Evolutionary conservation across 176 grass and related monocot genomes (phyloP).

Genomic region (Oryza nivara): DNA sequence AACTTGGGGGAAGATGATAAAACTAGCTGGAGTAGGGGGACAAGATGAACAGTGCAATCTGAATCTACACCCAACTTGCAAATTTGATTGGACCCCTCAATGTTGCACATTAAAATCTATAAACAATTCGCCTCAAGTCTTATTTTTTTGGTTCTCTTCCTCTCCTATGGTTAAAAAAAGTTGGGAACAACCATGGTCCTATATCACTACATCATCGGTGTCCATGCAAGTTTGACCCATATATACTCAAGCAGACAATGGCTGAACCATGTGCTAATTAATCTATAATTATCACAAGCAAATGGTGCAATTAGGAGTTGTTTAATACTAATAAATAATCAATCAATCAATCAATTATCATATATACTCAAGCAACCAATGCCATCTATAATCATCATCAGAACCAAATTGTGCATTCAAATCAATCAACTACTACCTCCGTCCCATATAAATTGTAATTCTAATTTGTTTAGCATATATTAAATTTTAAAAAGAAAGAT

Average conservation of each 20-base stretch:
- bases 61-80: constrained; percentile 20
- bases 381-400: too few relatives aligned
- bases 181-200: constrained; percentile 5
- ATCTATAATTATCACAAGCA: background rate
- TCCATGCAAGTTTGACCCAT: constrained; percentile 29
- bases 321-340: background rate
- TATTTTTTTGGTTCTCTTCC: background rate
- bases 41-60: background rate
- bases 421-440: too few relatives aligned
- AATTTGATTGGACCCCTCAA: background rate
- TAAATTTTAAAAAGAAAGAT: too few relatives aligned
- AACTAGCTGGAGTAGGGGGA: background rate
- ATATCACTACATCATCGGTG: background rate
- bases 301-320: background rate
- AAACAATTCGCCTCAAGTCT: background rate
- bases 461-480: too few relatives aligned
- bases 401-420: too few relatives aligned
- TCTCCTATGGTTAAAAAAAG: constrained; percentile 3
- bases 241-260: background rate
- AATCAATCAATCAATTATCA: background rate
- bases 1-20: constrained; percentile 19
- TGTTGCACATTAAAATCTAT: background rate
- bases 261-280: background rate
- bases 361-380: too few relatives aligned
- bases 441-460: too few relatives aligned